Evolutionary conservation across 2,329 filamentous ascomycete genomes (phyloP), one percentile per base, ranked within the genome.

Genomic region (Amylocarpus encephaloides): DNA sequence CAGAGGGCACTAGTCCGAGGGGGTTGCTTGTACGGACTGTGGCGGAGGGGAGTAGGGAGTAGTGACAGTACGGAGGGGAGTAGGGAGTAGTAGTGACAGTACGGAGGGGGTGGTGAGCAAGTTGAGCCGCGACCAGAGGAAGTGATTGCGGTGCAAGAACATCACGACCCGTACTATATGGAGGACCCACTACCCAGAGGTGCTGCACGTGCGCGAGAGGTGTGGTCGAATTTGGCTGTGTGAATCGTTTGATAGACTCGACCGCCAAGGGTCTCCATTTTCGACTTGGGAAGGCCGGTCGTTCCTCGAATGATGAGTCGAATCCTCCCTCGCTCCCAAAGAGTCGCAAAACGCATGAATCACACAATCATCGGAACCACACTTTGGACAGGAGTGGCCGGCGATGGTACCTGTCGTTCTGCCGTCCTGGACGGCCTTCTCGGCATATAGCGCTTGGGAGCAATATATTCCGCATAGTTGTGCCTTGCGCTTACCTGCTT

Each of bases 391-490:
- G 29, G 45, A 39, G 35, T n/a, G 49, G 43, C 48, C 55, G 48
- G 46, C 36, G 41, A 40, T 43, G 50, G 50, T 48, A 42, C 50
- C 50, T 52, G 36, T 34, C 34, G n/a, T n/a, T n/a, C n/a, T n/a
- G 34, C 34, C 16, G 38, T 22, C 29, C 29, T 47, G 32, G 38
- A 38, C 30, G 26, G 44, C 43, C 32, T 43, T 34, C 42, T 47
- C 53, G 53, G 55, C 47, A 57, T 55, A 55, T 55, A 49, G 44
- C 43, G 48, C 46, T 49, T 50, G 43, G 43, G 38, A 38, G 22
- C 34, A 53, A 50, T 55, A 49, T 48, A 48, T 33, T 49, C 53
- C 49, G 52, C 53, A 59, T 59, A 52, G 45, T 42, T 48, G 50
- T 42, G 43, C 50, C 41, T 43, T 19, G 32, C 26, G 43, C 40